phyloP scores from a whole-genome alignment of 2,329 filamentous ascomycete species.

The Penicillium hordei region DNA sequence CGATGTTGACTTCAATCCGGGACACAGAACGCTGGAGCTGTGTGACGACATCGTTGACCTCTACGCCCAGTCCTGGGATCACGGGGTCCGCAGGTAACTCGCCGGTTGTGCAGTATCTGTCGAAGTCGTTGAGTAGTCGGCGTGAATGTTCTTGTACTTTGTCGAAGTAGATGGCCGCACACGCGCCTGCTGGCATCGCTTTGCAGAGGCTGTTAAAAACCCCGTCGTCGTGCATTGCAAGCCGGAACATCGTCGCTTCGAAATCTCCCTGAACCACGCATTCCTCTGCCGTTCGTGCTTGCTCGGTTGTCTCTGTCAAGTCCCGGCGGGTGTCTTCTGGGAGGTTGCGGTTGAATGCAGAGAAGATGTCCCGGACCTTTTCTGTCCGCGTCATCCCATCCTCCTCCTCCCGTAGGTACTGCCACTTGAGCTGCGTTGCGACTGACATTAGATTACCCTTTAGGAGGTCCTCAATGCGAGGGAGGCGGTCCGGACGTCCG shows the following conservation, averaged over 20 bases:
- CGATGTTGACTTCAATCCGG: constrained; percentile 36
- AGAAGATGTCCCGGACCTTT: constrained; percentile 47
- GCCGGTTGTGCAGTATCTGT: constrained; percentile 40
- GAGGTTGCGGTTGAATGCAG: constrained; percentile 44
- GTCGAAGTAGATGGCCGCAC: constrained; percentile 47
- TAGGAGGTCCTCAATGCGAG: constrained; percentile 35
- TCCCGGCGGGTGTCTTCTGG: constrained; percentile 46
- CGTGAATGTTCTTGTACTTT: constrained; percentile 41
- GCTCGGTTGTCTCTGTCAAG: constrained; percentile 36
- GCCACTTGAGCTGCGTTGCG: constrained; percentile 37
- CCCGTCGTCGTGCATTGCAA: constrained; percentile 46
- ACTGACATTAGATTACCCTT: constrained; percentile 34
- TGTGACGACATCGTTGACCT: constrained; percentile 34
- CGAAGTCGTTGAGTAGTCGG: constrained; percentile 40
- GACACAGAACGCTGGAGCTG: constrained; percentile 33
- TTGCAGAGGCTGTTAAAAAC: constrained; percentile 44
- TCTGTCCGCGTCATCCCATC: constrained; percentile 39
- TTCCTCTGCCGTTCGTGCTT: constrained; percentile 39
- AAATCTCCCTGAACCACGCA: constrained; percentile 48
- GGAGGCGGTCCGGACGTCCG: constrained; percentile 33
- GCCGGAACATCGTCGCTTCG: constrained; percentile 46
- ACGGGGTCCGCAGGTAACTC: constrained; percentile 23
- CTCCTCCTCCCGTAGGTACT: constrained; percentile 30
- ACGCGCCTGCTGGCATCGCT: constrained; percentile 43
- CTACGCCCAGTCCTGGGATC: constrained; percentile 14